phyloP scores from a whole-genome alignment of 306 rosid species.

The Gillenia trifoliata region DNA sequence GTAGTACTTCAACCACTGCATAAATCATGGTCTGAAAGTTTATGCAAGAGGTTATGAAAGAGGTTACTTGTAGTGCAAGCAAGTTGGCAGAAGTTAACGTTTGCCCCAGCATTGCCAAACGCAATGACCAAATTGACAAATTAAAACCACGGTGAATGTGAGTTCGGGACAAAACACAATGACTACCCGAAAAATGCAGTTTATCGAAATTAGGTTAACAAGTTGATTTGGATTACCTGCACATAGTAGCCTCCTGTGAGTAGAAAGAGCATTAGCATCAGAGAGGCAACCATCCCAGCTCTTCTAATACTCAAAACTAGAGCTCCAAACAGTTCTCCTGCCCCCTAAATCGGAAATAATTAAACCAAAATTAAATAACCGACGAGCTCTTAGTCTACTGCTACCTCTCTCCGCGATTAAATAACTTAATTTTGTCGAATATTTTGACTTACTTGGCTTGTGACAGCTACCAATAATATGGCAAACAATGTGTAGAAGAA shows the following conservation, averaged over 20 bases:
- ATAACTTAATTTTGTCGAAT: background rate
- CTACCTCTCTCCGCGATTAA: background rate
- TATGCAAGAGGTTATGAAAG: background rate
- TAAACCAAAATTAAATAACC: background rate
- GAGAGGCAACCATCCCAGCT: constrained; percentile 77
- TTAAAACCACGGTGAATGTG: background rate
- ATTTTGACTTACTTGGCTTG: constrained; percentile 74
- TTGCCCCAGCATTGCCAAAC: background rate
- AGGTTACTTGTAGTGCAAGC: background rate
- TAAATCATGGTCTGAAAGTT: background rate
- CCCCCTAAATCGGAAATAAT: constrained; percentile 48
- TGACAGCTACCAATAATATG: constrained; percentile 65
- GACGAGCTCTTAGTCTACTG: too few species aligned
- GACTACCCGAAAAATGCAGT: too few species aligned
- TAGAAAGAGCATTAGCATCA: constrained; percentile 84
- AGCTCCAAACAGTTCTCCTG: constrained; percentile 94
- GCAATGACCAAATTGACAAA: background rate
- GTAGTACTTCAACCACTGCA: too few species aligned
- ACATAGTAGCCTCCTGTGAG: constrained; percentile 96
- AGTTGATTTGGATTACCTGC: constrained; percentile 41
- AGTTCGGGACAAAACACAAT: background rate
- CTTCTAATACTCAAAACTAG: constrained; percentile 74
- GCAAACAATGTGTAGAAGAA: constrained; percentile 67
- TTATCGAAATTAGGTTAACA: too few species aligned
- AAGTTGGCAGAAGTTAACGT: background rate